Percentiles rank a stretch among this genome's conserved stretches.
These are phyloP conservation scores for Basipetospora chlamydospora DNA, from an alignment of 2,329 filamentous ascomycete genomes.

Conservation along the genomic window DNA sequence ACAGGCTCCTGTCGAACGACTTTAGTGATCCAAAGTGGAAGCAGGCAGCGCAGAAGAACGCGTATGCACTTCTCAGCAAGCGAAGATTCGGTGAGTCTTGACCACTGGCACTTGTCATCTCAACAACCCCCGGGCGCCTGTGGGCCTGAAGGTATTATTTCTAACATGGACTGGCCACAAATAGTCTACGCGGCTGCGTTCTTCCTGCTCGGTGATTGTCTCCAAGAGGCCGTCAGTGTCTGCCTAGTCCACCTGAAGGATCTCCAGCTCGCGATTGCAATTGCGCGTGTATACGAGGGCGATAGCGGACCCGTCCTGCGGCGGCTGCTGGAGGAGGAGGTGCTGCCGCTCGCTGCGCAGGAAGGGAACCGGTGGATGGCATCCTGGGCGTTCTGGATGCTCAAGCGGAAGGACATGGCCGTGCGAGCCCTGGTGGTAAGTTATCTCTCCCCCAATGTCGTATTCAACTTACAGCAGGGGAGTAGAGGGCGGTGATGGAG, in stretches of 20 bases:
- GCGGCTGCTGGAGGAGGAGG: conserved; percentile 62
- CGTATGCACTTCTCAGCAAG: conserved; percentile 85
- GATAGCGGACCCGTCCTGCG: conserved; percentile 62
- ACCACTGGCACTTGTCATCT: neutral
- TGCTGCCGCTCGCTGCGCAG: conserved; percentile 61
- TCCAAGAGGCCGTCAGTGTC: conserved; percentile 74
- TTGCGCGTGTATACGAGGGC: conserved; percentile 77
- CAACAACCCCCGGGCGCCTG: neutral
- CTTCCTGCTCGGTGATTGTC: conserved; percentile 76
- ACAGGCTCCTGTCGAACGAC: conserved; percentile 72
- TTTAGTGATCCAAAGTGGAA: conserved; percentile 79
- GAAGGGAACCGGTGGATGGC: conserved; percentile 88
- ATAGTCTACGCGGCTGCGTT: conserved; percentile 88
- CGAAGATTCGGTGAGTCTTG: conserved; percentile 56
- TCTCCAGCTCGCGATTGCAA: conserved; percentile 75
- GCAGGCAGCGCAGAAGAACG: conserved; percentile 85
- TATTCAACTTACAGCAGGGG: too few species aligned
- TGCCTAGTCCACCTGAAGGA: conserved; percentile 80
- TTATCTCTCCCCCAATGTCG: conserved; percentile 6
- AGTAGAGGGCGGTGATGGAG: too few species aligned
- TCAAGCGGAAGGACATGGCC: conserved; percentile 67
- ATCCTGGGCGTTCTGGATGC: conserved; percentile 91
- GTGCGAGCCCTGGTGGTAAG: conserved; percentile 69
- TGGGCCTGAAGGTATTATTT: neutral
- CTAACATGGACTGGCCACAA: neutral